Evolutionary conservation across 805 yeast genomes (phyloP).

Genomic region (Priceomyces castillae): DNA sequence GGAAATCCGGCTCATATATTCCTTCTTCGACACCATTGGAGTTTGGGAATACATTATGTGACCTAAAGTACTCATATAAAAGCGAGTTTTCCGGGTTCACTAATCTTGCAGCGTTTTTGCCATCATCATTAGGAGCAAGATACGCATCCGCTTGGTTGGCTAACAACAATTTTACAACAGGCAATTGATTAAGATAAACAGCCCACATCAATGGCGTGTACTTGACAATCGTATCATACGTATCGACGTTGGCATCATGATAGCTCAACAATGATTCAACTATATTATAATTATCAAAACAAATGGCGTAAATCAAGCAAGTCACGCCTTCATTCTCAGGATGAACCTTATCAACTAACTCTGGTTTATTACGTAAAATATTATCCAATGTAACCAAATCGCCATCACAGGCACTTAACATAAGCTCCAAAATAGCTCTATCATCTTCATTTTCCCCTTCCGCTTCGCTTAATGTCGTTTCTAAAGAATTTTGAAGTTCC

Average conservation of each 20-base stretch:
- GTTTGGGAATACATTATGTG: conserved; percentile 41
- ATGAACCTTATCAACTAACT: conserved; percentile 18
- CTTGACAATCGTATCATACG: conserved; percentile 47
- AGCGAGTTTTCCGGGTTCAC: conserved; percentile 50
- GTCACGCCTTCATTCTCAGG: conserved; percentile 33
- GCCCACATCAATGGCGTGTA: conserved; percentile 89
- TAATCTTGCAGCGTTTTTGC: conserved; percentile 55
- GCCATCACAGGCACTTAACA: conserved; percentile 36
- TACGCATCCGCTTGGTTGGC: conserved; percentile 64
- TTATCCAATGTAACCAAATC: conserved; percentile 35
- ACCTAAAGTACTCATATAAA: conserved; percentile 56
- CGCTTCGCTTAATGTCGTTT: conserved; percentile 8
- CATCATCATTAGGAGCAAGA: conserved; percentile 27
- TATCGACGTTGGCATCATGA: conserved; percentile 48
- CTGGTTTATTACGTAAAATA: conserved; percentile 19
- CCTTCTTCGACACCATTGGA: conserved; percentile 15
- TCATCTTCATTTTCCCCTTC: conserved; percentile 7
- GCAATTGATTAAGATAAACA: conserved; percentile 55
- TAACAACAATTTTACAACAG: conserved; percentile 54
- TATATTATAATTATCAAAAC: conserved; percentile 47
- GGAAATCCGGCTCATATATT: conserved; percentile 13
- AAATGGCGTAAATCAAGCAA: conserved; percentile 49
- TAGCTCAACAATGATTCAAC: conserved; percentile 46
- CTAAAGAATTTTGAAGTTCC: conserved; percentile 19
- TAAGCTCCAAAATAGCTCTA: conserved; percentile 21